Percentiles rank a stretch among this genome's conserved stretches.
Evolutionary conservation across 1,284 basidiomycete genomes (phyloP).

Genomic region (Marasmius tenuissimus): DNA sequence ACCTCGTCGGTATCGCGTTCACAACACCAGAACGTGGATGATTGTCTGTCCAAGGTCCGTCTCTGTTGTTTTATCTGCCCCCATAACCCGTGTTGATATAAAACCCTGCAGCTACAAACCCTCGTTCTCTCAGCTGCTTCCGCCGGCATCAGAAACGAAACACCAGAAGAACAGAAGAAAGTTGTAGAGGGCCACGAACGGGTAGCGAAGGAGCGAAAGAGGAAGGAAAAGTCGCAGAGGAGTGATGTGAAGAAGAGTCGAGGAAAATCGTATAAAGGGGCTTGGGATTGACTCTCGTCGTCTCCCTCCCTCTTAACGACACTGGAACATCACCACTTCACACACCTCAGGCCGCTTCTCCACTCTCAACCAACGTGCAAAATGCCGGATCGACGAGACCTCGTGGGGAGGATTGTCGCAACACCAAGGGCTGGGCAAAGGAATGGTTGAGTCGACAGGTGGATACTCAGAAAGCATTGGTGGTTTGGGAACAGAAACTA

Average conservation of each 20-base stretch:
- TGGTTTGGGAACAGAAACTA: too few species aligned
- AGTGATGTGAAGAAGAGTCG: slow-evolving; percentile 37
- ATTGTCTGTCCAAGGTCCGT: slow-evolving; percentile 64
- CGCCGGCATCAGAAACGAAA: slow-evolving; percentile 48
- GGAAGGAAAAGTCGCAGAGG: slow-evolving; percentile 50
- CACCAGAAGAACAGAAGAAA: slow-evolving; percentile 54
- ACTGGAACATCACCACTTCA: too few species aligned
- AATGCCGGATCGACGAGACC: too few species aligned
- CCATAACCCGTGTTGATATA: neutral
- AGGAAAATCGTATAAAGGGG: slow-evolving; percentile 4
- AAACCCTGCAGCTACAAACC: slow-evolving; percentile 47
- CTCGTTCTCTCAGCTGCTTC: slow-evolving; percentile 50
- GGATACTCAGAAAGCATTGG: too few species aligned
- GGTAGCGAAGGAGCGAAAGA: slow-evolving; percentile 44
- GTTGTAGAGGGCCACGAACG: slow-evolving; percentile 49
- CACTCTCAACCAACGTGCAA: too few species aligned
- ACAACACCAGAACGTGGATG: slow-evolving; percentile 71
- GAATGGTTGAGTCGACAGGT: too few species aligned
- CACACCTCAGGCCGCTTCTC: too few species aligned
- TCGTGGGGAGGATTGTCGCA: too few species aligned
- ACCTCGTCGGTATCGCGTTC: slow-evolving; percentile 71
- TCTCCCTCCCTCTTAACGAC: too few species aligned
- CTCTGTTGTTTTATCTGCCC: slow-evolving; percentile 13
- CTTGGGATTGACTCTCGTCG: neutral
- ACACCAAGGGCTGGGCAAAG: too few species aligned